Base-by-base conservation (phyloP, 306 rosid species). In the Vigna unguiculata region DNA sequence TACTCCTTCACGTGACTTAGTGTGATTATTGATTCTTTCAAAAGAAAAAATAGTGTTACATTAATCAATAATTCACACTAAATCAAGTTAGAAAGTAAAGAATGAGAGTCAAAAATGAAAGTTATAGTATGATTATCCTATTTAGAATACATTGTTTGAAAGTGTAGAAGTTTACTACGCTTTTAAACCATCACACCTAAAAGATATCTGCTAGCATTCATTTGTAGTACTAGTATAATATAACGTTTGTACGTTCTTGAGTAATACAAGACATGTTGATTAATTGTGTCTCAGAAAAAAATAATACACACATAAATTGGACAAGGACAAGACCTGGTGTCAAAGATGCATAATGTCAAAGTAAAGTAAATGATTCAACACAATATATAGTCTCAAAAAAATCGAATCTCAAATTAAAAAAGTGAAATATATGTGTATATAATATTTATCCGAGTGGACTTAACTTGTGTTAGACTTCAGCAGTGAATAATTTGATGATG, bases 181-280 rank as follows among this genome's bases (percentile, higher is more conserved):
- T 20, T 54, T 21, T 21, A 24, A 61, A 32, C 68, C 14, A 60
- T 2, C 46, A 19, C 13, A 34, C 15, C 48, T 63, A 38, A 17
- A 38, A 38, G 70, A 34, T 64, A 10, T 51, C 54, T 52, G 66
- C 9, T 22, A 40, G 57, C 57, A 38, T 45, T 63, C 6, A 76
- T 60, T 6, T 16, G 45, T 51, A 63, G 64, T 32, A 1, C 13
- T 59, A 15, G 46, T 36, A 32, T 0, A 4, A 9, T n/a, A 17
- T n/a, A 17, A 13, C 32, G 19, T 22, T 64, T 10, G 46, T 38
- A n/a, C 45, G 38, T 53, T 64, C 45, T 36, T 36, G 28, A 15
- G 69, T 63, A 51, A 36, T 28, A 65, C 32, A 25, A 65, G 45
- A 63, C 62, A 52, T 7, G 68, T 63, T n/a, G 15, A 48, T 69